Conservation (phyloP, 495 filamentous ascomycete genomes). For the Neurospora sp. region DNA sequence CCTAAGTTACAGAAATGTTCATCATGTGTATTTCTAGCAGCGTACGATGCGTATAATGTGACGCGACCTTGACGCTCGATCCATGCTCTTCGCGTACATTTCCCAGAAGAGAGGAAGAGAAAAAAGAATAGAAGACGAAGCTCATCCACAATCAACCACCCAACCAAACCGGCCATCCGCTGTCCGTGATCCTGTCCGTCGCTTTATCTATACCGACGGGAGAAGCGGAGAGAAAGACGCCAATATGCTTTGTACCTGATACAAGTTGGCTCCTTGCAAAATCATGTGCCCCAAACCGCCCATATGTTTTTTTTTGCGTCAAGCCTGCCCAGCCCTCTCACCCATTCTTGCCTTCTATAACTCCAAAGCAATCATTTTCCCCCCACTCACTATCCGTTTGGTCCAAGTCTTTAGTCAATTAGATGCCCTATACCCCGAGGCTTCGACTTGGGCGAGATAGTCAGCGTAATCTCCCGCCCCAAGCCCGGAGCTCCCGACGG, state of each 20-base stretch:
- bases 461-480: slow-evolving; percentile 9
- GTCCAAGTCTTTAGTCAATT: slow-evolving; percentile 22
- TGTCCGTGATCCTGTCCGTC: neutral
- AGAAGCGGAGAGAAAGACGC: neutral
- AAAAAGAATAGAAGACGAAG: neutral
- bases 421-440: slow-evolving; percentile 32
- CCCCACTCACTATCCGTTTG: neutral
- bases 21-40: neutral
- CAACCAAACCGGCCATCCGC: neutral
- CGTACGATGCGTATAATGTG: neutral
- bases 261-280: neutral
- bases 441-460: slow-evolving; percentile 34
- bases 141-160: neutral
- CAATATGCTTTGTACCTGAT: neutral
- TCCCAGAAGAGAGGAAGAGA: neutral
- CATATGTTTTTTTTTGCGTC: neutral
- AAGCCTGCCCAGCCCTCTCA: neutral
- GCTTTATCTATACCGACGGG: neutral
- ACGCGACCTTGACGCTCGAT: neutral
- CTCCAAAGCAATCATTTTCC: neutral
- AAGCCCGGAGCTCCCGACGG: slow-evolving; percentile 1
- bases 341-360: neutral
- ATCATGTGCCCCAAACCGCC: neutral
- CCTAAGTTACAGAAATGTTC: too few species aligned
- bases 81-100: too few species aligned